phyloP scores from a whole-genome alignment of 2,329 filamentous ascomycete genomes.

The Colletotrichum paranaense region DNA sequence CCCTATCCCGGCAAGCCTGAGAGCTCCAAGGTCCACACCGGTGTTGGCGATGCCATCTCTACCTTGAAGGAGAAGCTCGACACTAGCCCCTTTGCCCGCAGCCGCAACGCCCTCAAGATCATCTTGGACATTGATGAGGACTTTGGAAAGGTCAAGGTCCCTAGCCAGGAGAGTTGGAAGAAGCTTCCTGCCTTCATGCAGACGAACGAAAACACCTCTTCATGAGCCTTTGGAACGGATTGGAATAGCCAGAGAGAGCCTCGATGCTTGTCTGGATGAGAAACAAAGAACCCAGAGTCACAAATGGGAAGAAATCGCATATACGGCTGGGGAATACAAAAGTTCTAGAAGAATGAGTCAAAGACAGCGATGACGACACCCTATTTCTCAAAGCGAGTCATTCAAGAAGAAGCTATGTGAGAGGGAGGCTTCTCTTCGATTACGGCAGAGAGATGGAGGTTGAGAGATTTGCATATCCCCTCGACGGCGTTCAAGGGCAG shows the following conservation, averaged over 20 bases:
- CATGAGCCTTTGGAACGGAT: not conserved
- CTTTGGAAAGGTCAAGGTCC: constrained; percentile 81
- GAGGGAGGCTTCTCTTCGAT: constrained; percentile 7
- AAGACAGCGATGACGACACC: constrained; percentile 14
- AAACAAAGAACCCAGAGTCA: constrained; percentile 9
- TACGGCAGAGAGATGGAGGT: not conserved
- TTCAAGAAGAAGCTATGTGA: constrained; percentile 16
- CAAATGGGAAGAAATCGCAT: constrained; percentile 14
- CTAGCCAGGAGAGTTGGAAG: constrained; percentile 64
- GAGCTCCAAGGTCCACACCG: constrained; percentile 63
- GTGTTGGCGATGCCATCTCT: constrained; percentile 72
- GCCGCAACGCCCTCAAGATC: constrained; percentile 93
- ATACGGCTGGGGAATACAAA: constrained; percentile 23
- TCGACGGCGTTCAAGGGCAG: constrained; percentile 33
- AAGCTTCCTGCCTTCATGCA: constrained; percentile 60
- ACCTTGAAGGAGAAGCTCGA: constrained; percentile 71
- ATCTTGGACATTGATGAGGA: constrained; percentile 94
- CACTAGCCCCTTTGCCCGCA: constrained; percentile 67
- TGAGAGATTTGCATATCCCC: constrained; percentile 24
- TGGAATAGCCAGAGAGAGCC: not conserved
- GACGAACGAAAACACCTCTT: constrained; percentile 9
- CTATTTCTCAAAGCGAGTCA: constrained; percentile 5
- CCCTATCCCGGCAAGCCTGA: constrained; percentile 79
- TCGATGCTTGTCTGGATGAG: not conserved
- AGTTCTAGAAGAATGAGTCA: constrained; percentile 23